Percentiles rank a stretch among this genome's conserved stretches.
These are phyloP conservation scores for Plasmopara halstedii DNA, from an alignment of 352 stramenopile genomes.

Conservation along the genomic window DNA sequence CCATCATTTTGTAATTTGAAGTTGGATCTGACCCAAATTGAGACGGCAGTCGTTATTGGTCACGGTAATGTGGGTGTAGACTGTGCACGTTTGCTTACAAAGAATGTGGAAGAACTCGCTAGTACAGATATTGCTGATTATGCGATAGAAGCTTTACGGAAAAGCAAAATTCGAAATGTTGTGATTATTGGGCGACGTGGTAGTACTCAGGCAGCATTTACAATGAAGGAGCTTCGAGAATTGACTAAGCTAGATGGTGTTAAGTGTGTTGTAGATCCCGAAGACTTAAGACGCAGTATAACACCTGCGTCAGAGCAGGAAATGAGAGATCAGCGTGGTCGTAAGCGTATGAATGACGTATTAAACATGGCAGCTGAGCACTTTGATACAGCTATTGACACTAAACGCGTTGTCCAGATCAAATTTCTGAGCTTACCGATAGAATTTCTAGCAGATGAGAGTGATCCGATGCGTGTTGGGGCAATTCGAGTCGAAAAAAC, in stretches of 20 bases:
- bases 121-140: constrained; percentile 90
- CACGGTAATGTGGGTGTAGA: constrained; percentile 98
- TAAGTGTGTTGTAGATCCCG: constrained; percentile 77
- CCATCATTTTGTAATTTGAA: constrained; percentile 87
- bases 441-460: constrained; percentile 49
- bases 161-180: constrained; percentile 77
- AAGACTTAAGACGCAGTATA: constrained; percentile 84
- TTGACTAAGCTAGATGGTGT: constrained; percentile 78
- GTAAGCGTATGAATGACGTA: constrained; percentile 83
- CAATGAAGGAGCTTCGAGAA: constrained; percentile 95
- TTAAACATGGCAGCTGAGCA: constrained; percentile 49
- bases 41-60: constrained; percentile 93
- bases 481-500: constrained; percentile 85
- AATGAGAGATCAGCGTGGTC: constrained; percentile 70
- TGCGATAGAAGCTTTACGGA: constrained; percentile 79
- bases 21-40: constrained; percentile 33
- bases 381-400: constrained; percentile 14
- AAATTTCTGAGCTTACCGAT: constrained; percentile 89
- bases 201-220: constrained; percentile 95
- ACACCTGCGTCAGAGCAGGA: constrained; percentile 84
- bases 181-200: constrained; percentile 90
- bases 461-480: constrained; percentile 42
- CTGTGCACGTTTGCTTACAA: constrained; percentile 93
- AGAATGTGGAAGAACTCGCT: constrained; percentile 81
- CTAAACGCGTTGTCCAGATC: constrained; percentile 62